These are phyloP conservation scores for Helotiales sp. DNA, from an alignment of 2,329 filamentous ascomycete genomes.

Conservation along the genomic window DNA sequence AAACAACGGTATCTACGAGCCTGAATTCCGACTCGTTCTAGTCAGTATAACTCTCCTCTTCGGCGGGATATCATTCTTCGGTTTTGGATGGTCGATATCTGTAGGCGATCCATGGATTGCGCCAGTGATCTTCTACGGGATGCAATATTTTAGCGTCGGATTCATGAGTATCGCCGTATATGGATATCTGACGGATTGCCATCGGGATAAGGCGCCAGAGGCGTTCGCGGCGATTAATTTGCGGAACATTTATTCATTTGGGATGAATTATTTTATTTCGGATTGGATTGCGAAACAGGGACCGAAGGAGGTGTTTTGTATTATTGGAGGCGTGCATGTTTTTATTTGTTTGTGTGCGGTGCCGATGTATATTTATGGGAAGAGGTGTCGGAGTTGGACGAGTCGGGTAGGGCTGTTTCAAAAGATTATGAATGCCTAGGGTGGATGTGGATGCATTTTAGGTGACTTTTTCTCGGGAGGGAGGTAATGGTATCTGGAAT, in stretches of 20 bases:
- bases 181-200: slow-evolving; percentile 49
- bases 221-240: slow-evolving; percentile 49
- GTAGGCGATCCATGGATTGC: slow-evolving; percentile 36
- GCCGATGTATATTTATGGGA: slow-evolving; percentile 41
- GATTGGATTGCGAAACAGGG: slow-evolving; percentile 40
- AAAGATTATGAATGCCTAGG: slow-evolving; percentile 37
- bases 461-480: too few species aligned
- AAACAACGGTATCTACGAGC: slow-evolving; percentile 51
- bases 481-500: too few species aligned
- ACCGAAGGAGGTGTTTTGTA: slow-evolving; percentile 31
- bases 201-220: slow-evolving; percentile 47
- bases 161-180: slow-evolving; percentile 40
- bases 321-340: slow-evolving; percentile 24
- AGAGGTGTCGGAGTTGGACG: slow-evolving; percentile 42
- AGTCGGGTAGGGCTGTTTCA: slow-evolving; percentile 40
- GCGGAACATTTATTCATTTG: slow-evolving; percentile 47
- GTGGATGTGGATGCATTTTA: too few species aligned
- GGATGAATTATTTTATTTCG: slow-evolving; percentile 32
- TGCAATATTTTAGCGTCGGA: slow-evolving; percentile 46
- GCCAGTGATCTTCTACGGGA: slow-evolving; percentile 42
- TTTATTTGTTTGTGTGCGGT: slow-evolving; percentile 31
- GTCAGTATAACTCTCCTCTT: slow-evolving; percentile 38
- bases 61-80: slow-evolving; percentile 46
- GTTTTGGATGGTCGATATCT: slow-evolving; percentile 45
- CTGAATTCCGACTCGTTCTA: slow-evolving; percentile 45